These are phyloP conservation scores for Colletotrichum gigasporum DNA, from an alignment of 2,329 filamentous ascomycete genomes.

Conservation along the genomic window DNA sequence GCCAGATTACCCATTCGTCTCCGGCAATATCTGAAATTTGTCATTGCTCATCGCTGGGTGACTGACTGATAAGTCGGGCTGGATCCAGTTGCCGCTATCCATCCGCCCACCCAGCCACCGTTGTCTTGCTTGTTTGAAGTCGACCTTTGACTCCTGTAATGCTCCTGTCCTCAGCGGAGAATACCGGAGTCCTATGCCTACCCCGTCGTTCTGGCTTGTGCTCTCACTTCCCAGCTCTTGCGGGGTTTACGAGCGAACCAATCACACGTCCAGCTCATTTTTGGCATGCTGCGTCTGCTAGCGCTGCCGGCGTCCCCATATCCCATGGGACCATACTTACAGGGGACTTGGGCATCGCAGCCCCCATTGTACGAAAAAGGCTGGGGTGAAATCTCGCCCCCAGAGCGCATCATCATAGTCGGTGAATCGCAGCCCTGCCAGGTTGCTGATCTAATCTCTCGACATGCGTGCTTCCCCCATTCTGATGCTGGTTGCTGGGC, in stretches of 20 bases:
- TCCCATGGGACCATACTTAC: neutral
- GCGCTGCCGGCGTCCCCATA: constrained; percentile 11
- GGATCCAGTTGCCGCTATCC: neutral
- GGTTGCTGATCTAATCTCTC: constrained; percentile 3
- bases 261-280: neutral
- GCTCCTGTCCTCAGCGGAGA: neutral
- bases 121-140: neutral
- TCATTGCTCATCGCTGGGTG: neutral
- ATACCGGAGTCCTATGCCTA: neutral
- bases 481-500: neutral
- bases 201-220: neutral
- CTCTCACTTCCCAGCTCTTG: neutral
- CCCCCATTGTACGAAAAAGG: constrained; percentile 11
- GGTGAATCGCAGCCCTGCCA: neutral
- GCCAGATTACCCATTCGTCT: neutral
- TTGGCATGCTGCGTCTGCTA: constrained; percentile 26
- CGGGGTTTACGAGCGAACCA: constrained; percentile 6
- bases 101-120: neutral
- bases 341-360: neutral
- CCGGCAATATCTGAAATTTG: neutral
- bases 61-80: neutral
- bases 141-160: neutral
- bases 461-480: neutral
- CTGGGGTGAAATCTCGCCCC: neutral
- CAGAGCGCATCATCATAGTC: neutral